A percentile compares a stretch with the other conserved stretches of the same genome.
These are phyloP conservation scores for Ganoderma lucidum DNA, from an alignment of 1,284 basidiomycete species.

Conservation along the genomic window DNA sequence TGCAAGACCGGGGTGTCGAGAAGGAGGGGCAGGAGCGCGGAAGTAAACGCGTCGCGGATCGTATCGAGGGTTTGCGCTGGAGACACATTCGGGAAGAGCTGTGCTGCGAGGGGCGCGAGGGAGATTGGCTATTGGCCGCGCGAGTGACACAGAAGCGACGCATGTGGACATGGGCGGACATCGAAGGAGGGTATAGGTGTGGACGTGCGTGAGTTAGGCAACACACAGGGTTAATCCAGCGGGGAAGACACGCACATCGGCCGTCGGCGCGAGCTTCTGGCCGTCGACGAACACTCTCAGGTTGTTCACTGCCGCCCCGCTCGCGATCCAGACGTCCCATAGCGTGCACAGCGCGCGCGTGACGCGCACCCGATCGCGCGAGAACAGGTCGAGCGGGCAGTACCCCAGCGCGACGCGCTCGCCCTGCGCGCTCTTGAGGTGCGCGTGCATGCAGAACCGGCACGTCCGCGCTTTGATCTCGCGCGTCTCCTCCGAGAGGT, in stretches of 20 bases:
- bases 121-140: slow-evolving; percentile 14
- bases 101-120: slow-evolving; percentile 27
- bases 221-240: slow-evolving; percentile 2
- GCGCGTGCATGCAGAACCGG: slow-evolving; percentile 90
- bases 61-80: slow-evolving; percentile 7
- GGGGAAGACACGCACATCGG: slow-evolving; percentile 53
- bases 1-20: slow-evolving; percentile 62
- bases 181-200: neutral
- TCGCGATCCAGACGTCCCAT: slow-evolving; percentile 77
- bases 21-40: slow-evolving; percentile 60
- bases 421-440: slow-evolving; percentile 54
- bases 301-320: slow-evolving; percentile 77
- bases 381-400: slow-evolving; percentile 91
- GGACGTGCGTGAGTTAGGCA: neutral
- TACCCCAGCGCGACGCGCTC: slow-evolving; percentile 60
- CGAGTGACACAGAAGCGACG: neutral
- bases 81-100: slow-evolving; percentile 20
- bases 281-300: slow-evolving; percentile 81
- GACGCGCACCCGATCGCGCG: slow-evolving; percentile 65
- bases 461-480: slow-evolving; percentile 76
- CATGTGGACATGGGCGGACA: neutral
- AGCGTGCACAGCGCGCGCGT: slow-evolving; percentile 70
- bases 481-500: slow-evolving; percentile 66
- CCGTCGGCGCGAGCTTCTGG: slow-evolving; percentile 60
- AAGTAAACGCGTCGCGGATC: slow-evolving; percentile 48